These are phyloP conservation scores for Penicillium turbatum DNA, from an alignment of 495 filamentous ascomycete genomes.

Conservation along the genomic window DNA sequence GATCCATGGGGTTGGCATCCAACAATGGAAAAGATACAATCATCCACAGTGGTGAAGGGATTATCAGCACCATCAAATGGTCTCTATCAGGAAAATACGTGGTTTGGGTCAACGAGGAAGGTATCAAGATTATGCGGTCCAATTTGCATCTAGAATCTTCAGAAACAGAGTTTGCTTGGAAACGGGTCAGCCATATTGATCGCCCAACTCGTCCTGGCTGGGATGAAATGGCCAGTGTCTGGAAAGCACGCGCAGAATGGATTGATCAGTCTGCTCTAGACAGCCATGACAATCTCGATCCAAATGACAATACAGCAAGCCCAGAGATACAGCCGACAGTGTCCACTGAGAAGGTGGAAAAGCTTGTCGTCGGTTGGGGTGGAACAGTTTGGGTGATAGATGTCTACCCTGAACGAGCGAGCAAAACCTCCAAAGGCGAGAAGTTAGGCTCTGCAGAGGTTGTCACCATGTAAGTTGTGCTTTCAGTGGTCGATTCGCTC, in stretches of 20 bases:
- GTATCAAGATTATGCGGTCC: conserved; percentile 94
- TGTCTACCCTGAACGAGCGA: conserved; percentile 72
- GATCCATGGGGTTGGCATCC: conserved; percentile 71
- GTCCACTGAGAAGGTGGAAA: conserved; percentile 54
- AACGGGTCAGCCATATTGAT: conserved; percentile 88
- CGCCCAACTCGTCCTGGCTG: conserved; percentile 73
- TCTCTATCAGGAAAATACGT: conserved; percentile 87
- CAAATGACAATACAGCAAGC: conserved; percentile 31
- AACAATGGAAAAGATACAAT: conserved; percentile 81
- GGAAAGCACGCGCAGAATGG: conserved; percentile 91
- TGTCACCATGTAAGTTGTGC: conserved; percentile 72
- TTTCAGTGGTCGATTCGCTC: not conserved
- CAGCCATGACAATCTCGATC: conserved; percentile 51
- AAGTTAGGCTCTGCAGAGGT: conserved; percentile 80
- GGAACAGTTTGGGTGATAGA: conserved; percentile 93
- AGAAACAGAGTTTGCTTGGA: conserved; percentile 84
- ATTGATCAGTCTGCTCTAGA: conserved; percentile 76
- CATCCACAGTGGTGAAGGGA: conserved; percentile 87
- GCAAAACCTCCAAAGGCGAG: conserved; percentile 65
- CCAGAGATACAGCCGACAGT: conserved; percentile 14
- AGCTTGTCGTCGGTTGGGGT: conserved; percentile 90
- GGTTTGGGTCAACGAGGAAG: conserved; percentile 91
- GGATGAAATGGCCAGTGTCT: conserved; percentile 92
- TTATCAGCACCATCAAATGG: conserved; percentile 88
- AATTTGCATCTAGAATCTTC: conserved; percentile 74